Evolutionary conservation across 306 rosid species (phyloP), one percentile per base, ranked within the genome.

Genomic region (Macrotyloma uniflorum): DNA sequence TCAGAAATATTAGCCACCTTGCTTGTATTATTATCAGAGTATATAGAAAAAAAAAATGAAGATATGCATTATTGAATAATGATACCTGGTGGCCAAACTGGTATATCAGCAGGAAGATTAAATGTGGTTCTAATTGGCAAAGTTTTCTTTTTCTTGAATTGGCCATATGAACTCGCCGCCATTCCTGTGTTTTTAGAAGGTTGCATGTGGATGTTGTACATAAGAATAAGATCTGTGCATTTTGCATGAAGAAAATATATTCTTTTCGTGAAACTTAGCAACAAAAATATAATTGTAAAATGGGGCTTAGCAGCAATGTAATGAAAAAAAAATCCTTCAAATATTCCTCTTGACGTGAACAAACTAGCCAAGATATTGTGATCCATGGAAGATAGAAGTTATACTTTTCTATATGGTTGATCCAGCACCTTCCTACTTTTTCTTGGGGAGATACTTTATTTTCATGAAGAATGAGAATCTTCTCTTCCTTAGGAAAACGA

Each of bases 81-180:
- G 32, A 4, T 62, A 86, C 93, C 87, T 73, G 78, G 46, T 18
- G 91, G 86, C 85, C 84, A 88, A 35, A 75, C 50, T 40, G 92
- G 93, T 7, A 72, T 46, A 36, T 82, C 83, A 61, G 90, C 82
- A 18, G 93, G 95, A 85, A 93, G 87, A 75, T 83, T 82, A 80
- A 88, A 91, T 14, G 68, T 40, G 69, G 86, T 80, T 10, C 90
- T 89, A 32, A 91, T 86, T 16, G 89, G 90, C 13, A 71, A 38
- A 50, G 6, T 36, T 65, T 84, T 22, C 59, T 55, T 24, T 66
- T 53, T 67, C 75, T 81, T 67, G 67, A 68, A 83, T 82, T 72
- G 51, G 11, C 40, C 0, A 69, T 36, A 55, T 61, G 46, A 80
- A 85, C 74, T 26, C n/a, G n/a, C 87, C 12, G 86, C 85, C 96